These are phyloP conservation scores for Odontarrhena argentea DNA, from an alignment of 345 rosid genomes.

Conservation along the genomic window DNA sequence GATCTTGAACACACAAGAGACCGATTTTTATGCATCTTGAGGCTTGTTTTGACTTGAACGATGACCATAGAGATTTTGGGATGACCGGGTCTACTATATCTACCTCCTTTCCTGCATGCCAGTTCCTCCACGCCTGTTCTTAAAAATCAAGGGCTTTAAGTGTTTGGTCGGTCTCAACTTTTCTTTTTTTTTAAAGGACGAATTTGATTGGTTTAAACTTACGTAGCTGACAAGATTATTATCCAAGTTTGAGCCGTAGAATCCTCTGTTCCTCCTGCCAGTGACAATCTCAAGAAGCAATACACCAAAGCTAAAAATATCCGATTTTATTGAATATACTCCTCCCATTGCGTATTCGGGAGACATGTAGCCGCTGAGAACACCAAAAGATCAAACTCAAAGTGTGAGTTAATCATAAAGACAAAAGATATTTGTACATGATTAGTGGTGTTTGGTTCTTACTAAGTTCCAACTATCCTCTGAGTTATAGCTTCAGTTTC, in stretches of 20 bases:
- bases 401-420: too few relatives aligned
- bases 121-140: constrained; percentile 62
- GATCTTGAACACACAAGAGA: constrained; percentile 75
- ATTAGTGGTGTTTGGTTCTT: constrained; percentile 31
- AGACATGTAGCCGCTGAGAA: constrained; percentile 79
- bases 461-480: constrained; percentile 81
- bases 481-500: constrained; percentile 71
- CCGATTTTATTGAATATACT: constrained; percentile 65
- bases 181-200: too few relatives aligned
- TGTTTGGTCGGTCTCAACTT: too few relatives aligned
- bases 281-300: constrained; percentile 73
- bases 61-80: constrained; percentile 28
- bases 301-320: constrained; percentile 87
- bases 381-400: too few relatives aligned
- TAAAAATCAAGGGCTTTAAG: too few relatives aligned
- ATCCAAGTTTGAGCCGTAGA: constrained; percentile 43
- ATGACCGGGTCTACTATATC: constrained; percentile 59
- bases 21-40: constrained; percentile 75
- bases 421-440: not conserved
- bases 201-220: constrained; percentile 24
- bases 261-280: constrained; percentile 59
- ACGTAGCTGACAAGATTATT: constrained; percentile 74
- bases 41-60: constrained; percentile 43
- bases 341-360: constrained; percentile 85
- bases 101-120: constrained; percentile 54